Conservation (phyloP, 495 filamentous ascomycete genomes). For the Thermothielavioides terrestris region DNA sequence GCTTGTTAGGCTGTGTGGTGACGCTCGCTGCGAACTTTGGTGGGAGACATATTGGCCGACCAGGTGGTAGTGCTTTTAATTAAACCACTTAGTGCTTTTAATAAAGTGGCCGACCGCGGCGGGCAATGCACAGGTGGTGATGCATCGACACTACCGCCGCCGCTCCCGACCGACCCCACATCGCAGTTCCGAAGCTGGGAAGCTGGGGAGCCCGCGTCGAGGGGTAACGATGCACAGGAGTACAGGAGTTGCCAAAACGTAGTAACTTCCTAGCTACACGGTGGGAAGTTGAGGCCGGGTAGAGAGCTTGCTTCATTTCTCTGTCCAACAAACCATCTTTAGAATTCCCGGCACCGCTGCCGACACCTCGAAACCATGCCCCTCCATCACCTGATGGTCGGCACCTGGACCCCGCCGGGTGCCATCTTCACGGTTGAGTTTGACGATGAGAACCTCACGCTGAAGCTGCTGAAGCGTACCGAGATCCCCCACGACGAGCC, state of each 20-base stretch:
- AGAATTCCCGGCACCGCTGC: background rate
- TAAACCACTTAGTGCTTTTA: too few relatives aligned
- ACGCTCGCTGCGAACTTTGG: too few relatives aligned
- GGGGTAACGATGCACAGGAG: slow-evolving; percentile 5
- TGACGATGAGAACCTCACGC: slow-evolving; percentile 63
- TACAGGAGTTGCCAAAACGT: background rate
- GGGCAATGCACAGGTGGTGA: too few relatives aligned
- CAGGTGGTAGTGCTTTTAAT: too few relatives aligned
- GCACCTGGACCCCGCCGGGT: slow-evolving; percentile 76
- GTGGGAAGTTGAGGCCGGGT: background rate
- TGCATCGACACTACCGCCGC: slow-evolving; percentile 9
- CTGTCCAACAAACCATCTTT: background rate
- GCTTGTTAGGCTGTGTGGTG: too few relatives aligned
- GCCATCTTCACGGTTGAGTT: slow-evolving; percentile 80
- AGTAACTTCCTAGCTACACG: background rate
- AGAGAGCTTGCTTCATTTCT: background rate
- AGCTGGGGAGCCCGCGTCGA: background rate
- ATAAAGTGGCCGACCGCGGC: too few relatives aligned
- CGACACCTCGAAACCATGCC: slow-evolving; percentile 38
- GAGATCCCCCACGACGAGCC: slow-evolving; percentile 71
- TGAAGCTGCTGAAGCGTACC: slow-evolving; percentile 67
- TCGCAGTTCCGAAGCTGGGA: slow-evolving; percentile 3
- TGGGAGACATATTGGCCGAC: too few relatives aligned
- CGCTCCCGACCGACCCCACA: slow-evolving; percentile 12
- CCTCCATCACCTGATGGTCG: slow-evolving; percentile 75